Base-by-base conservation (phyloP, 345 rosid species). In the Populus deltoides region DNA sequence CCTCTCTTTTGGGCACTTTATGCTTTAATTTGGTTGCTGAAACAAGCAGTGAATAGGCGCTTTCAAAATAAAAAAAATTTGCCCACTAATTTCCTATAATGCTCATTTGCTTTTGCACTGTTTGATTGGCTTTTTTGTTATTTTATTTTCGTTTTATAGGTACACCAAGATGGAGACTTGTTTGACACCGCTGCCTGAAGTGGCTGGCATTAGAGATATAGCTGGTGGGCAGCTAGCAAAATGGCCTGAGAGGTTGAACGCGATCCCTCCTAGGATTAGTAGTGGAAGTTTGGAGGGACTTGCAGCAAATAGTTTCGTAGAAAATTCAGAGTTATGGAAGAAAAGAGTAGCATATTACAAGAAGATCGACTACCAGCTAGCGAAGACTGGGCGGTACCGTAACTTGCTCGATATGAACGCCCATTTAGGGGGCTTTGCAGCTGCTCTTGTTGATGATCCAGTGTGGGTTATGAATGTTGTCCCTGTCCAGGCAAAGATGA, bases 361-460 rank as follows among this genome's bases (percentile, higher is more conserved):
- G 90, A 72, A 57, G 2, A 66, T 95, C 75, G 94, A 91, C 78
- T 67, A 83, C 66, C 97, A 90, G 73, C 74, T 95, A 15, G 92
- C 91, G 12, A 86, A 90, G 68, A 68, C 35, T 20, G 98, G 97
- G n/a, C 87, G 93, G 71, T 95, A 92, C 81, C 83, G 99, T n/a
- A 95, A 93, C 81, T 69, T 95, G 84, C 89, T 95, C 18, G 99
- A 93, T 68, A 95, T 95, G 99, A 92, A 92, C 35, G 84, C 97
- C 31, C 47, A 85, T 70, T 75, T 93, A 69, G 98, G 98, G 70
- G 97, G 98, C 16, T 92, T 95, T 73, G 97, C 99, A 4, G 96
- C 98, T 1, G 94, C 97, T 13, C 77, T 93, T 18, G 83, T 82
- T 0, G 89, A 84, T 70, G 96, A 96, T 57, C 97, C 97, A n/a